Conservation (phyloP, 2,329 filamentous ascomycete genomes). For the Colletotrichum sp. region DNA sequence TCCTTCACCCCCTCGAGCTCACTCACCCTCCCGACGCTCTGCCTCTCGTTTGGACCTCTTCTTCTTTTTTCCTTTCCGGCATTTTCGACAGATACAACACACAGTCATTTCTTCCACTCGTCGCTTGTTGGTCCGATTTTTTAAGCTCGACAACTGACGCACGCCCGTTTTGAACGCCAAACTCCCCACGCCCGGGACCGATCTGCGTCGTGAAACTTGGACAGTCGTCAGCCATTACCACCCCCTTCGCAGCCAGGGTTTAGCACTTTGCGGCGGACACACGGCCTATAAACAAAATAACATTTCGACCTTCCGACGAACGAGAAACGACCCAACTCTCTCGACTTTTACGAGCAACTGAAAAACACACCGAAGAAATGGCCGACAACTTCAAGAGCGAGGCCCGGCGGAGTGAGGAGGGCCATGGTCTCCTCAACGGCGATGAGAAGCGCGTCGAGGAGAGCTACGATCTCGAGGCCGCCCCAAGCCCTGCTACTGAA, state of each 20-base stretch:
- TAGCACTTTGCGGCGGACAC: not conserved
- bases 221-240: constrained; percentile 8
- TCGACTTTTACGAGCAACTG: not conserved
- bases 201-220: constrained; percentile 16
- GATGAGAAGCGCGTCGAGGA: constrained; percentile 23
- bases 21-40: not conserved
- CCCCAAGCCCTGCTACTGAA: constrained; percentile 3
- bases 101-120: constrained; percentile 1
- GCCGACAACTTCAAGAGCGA: constrained; percentile 23
- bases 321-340: not conserved
- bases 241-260: not conserved
- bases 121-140: not conserved
- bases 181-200: constrained; percentile 13
- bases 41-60: constrained; percentile 3
- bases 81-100: not conserved
- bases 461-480: constrained; percentile 23
- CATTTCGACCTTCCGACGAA: constrained; percentile 3
- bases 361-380: not conserved
- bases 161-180: constrained; percentile 4
- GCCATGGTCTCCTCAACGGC: constrained; percentile 22
- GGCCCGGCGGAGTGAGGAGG: constrained; percentile 21
- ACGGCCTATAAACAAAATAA: constrained; percentile 13
- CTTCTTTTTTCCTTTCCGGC: not conserved
- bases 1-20: constrained; percentile 4
- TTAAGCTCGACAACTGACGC: constrained; percentile 12